Percentiles rank a stretch among this genome's conserved stretches.
Evolutionary conservation across 2,329 filamentous ascomycete species (phyloP).

Genomic region (Amauroascus niger): DNA sequence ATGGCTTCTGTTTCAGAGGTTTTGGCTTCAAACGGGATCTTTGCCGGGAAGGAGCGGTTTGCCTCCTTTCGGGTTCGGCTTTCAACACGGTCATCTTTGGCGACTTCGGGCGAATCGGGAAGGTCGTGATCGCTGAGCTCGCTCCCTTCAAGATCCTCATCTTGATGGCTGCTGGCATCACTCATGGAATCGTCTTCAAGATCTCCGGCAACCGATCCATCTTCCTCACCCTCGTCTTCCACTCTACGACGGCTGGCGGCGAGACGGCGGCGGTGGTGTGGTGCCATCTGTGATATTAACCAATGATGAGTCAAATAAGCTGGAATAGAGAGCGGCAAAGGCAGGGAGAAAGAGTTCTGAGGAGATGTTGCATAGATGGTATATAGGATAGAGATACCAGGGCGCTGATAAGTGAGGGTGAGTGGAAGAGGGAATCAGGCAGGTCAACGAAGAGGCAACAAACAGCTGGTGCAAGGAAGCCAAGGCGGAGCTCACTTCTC

Average conservation of each 20-base stretch:
- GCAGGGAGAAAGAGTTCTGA: neutral
- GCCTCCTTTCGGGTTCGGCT: constrained; percentile 22
- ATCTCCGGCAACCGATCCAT: constrained; percentile 41
- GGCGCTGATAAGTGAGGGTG: neutral
- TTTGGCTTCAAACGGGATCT: constrained; percentile 29
- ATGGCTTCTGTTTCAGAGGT: constrained; percentile 51
- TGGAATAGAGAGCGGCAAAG: neutral
- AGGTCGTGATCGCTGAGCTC: constrained; percentile 47
- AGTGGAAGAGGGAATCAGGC: constrained; percentile 1
- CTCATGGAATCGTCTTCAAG: constrained; percentile 54
- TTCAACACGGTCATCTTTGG: constrained; percentile 2
- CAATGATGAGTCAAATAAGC: constrained; percentile 1
- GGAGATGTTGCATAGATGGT: neutral
- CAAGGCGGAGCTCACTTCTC: too few species aligned
- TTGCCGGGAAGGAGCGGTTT: constrained; percentile 29
- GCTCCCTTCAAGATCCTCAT: constrained; percentile 50
- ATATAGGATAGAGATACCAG: neutral
- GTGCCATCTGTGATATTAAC: constrained; percentile 31
- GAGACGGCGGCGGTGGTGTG: constrained; percentile 35
- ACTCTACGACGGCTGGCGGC: constrained; percentile 38
- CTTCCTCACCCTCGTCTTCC: constrained; percentile 42
- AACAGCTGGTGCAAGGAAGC: constrained; percentile 4
- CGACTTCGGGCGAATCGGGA: constrained; percentile 21
- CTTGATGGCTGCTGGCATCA: constrained; percentile 48
- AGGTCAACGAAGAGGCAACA: constrained; percentile 5